Conservation (phyloP, 257 asterid species). For the Voacanga thouarsii region DNA sequence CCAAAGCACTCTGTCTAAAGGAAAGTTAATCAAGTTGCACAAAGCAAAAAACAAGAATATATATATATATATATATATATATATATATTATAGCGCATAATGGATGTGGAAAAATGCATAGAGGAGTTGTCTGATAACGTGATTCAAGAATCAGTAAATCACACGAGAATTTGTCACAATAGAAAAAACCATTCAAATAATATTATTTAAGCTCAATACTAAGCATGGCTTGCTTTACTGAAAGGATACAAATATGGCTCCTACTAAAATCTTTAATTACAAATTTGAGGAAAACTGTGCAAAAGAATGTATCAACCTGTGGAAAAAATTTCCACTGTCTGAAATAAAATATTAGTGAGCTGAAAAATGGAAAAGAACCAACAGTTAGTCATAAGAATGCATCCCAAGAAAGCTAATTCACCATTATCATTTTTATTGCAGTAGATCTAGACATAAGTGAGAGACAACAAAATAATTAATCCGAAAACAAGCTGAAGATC, state of each 20-base stretch:
- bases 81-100: too few species aligned
- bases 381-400: not conserved
- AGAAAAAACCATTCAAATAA: not conserved
- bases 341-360: not conserved
- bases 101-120: not conserved
- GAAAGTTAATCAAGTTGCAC: slow-evolving; percentile 46
- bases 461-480: not conserved
- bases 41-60: slow-evolving; percentile 11
- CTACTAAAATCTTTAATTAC: not conserved
- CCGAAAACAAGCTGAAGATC: not conserved
- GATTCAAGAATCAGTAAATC: not conserved
- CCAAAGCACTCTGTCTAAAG: slow-evolving; percentile 88
- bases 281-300: not conserved
- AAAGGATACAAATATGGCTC: not conserved
- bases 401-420: not conserved
- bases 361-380: not conserved
- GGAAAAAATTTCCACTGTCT: not conserved
- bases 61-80: too few species aligned
- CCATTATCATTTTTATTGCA: not conserved
- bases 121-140: not conserved
- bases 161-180: not conserved
- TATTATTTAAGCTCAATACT: not conserved
- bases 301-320: not conserved
- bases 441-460: not conserved
- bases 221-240: not conserved